Conservation (phyloP, 139 green algal species). For the Chlorella sp. region DNA sequence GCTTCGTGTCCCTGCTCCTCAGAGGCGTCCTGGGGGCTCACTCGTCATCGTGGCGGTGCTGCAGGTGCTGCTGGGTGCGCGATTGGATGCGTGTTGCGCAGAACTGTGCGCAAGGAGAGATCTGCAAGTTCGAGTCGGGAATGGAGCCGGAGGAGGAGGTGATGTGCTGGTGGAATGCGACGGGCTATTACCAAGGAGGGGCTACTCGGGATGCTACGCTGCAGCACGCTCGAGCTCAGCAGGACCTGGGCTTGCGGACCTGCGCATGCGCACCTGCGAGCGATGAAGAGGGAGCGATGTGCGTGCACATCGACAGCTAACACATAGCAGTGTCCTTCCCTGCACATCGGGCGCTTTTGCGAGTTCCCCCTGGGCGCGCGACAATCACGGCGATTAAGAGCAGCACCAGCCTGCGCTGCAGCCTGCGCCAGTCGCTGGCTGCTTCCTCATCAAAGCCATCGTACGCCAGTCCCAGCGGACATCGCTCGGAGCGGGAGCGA, state of each 20-base stretch:
- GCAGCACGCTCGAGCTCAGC: not conserved
- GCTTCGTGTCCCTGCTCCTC: not conserved
- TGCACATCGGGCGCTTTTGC: not conserved
- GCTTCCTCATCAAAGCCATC: too few species aligned
- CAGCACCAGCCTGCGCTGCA: not conserved
- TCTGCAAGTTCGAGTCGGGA: too few species aligned
- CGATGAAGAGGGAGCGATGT: not conserved
- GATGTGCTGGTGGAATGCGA: too few species aligned
- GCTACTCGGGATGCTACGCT: too few species aligned
- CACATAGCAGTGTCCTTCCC: not conserved
- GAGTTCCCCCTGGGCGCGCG: too few species aligned
- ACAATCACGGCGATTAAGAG: too few species aligned
- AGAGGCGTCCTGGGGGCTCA: not conserved
- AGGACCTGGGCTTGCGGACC: not conserved
- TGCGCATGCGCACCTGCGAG: not conserved
- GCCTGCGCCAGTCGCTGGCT: not conserved
- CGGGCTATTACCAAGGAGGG: too few species aligned
- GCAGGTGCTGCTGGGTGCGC: too few species aligned
- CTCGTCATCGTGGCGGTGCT: too few species aligned
- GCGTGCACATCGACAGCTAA: not conserved
- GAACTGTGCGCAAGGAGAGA: too few species aligned
- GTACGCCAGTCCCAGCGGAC: not conserved
- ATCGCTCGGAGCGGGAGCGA: not conserved
- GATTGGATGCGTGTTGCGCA: too few species aligned
- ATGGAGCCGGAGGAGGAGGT: too few species aligned